A percentile compares a stretch with the other conserved stretches of the same genome.
Evolutionary conservation across 2,329 filamentous ascomycete species (phyloP).

Genomic region (Cercospora beticola): DNA sequence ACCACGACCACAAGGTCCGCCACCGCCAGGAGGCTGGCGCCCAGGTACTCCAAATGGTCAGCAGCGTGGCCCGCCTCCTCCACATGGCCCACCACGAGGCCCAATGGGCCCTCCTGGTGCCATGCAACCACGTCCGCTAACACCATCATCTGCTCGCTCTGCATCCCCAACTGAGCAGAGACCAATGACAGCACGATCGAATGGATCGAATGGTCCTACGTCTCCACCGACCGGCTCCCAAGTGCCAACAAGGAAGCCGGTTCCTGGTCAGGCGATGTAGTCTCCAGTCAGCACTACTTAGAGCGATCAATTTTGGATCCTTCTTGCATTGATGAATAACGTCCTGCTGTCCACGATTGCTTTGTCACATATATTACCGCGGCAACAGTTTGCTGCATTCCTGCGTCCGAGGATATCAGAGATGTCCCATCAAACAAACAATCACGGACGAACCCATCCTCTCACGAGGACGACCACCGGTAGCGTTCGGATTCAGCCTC

Average conservation of each 20-base stretch:
- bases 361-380: conserved; percentile 20
- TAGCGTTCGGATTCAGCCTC: neutral
- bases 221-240: conserved; percentile 18
- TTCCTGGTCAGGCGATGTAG: conserved; percentile 49
- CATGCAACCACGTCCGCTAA: conserved; percentile 31
- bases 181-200: conserved; percentile 5
- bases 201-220: conserved; percentile 15
- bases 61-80: neutral
- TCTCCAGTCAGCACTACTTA: conserved; percentile 8
- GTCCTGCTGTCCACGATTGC: conserved; percentile 25
- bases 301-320: conserved; percentile 20
- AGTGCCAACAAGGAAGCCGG: conserved; percentile 47
- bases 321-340: conserved; percentile 29
- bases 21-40: conserved; percentile 33
- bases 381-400: conserved; percentile 21
- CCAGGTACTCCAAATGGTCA: conserved; percentile 30
- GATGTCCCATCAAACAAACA: conserved; percentile 9
- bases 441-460: neutral
- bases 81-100: conserved; percentile 14
- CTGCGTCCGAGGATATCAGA: conserved; percentile 19
- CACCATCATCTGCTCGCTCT: conserved; percentile 23
- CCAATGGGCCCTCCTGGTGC: conserved; percentile 24
- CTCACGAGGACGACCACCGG: neutral
- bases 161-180: conserved; percentile 18
- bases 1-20: conserved; percentile 66